phyloP scores from a whole-genome alignment of 2,329 filamentous ascomycete species.

The Alternaria conjuncta region DNA sequence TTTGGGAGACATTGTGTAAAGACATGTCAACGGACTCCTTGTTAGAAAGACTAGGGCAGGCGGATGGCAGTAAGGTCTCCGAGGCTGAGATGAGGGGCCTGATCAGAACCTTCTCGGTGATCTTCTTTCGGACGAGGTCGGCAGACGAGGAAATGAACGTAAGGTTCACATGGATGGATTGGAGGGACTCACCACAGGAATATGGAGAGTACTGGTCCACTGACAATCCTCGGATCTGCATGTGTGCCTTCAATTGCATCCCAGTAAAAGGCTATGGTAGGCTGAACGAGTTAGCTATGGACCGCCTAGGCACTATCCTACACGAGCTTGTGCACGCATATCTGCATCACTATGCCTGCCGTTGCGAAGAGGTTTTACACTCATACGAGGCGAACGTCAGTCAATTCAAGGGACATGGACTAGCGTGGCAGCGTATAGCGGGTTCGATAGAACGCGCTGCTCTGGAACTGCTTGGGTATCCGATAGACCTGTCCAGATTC shows the following conservation, averaged over 20 bases:
- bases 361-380: rapidly evolving
- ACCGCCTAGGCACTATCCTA: background rate
- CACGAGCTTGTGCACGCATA: background rate
- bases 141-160: too few relatives aligned
- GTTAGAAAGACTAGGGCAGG: background rate
- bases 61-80: background rate
- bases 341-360: background rate
- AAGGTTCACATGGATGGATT: too few relatives aligned
- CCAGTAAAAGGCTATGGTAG: too few relatives aligned
- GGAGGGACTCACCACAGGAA: background rate
- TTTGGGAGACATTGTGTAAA: rapidly evolving
- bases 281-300: background rate
- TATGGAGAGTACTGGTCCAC: too few relatives aligned
- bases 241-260: background rate
- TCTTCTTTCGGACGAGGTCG: too few relatives aligned
- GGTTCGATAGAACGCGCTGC: background rate
- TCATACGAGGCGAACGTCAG: background rate
- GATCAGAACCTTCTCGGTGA: background rate
- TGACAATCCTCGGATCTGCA: too few relatives aligned
- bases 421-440: background rate
- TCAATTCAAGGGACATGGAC: background rate
- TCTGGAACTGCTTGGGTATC: background rate
- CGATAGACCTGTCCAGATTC: too few relatives aligned
- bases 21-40: background rate
- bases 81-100: background rate